A percentile compares a stretch with the other conserved stretches of the same genome.
Conservation (phyloP, 345 rosid genomes). For the Brassica carinata region DNA sequence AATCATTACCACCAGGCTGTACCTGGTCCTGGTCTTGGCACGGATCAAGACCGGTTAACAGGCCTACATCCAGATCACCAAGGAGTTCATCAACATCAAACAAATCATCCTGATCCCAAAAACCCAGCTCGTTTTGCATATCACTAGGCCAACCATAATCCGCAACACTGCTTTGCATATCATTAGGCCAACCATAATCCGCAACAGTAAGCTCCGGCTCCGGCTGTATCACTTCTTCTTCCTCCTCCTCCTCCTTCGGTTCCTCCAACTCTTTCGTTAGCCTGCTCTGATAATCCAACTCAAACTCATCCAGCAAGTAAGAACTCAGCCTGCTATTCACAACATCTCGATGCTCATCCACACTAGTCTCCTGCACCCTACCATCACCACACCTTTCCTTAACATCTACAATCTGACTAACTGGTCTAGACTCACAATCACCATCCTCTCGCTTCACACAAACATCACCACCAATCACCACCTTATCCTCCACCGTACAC, state of each 20-base stretch:
- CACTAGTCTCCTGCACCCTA: not conserved
- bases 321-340: not conserved
- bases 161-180: not conserved
- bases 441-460: constrained; percentile 28
- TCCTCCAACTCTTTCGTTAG: constrained; percentile 17
- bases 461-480: constrained; percentile 1
- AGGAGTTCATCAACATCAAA: constrained; percentile 66
- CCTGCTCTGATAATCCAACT: constrained; percentile 12
- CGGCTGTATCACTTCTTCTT: constrained; percentile 16
- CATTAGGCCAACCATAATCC: constrained; percentile 34
- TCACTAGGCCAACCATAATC: constrained; percentile 32
- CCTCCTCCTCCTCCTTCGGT: not conserved
- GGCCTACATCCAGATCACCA: constrained; percentile 36
- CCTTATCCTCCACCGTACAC: constrained; percentile 41
- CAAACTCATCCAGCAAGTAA: constrained; percentile 29
- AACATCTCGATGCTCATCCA: not conserved
- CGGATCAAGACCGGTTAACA: constrained; percentile 1
- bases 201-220: constrained; percentile 23
- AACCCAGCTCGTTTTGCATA: not conserved
- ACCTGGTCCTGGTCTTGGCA: not conserved
- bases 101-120: constrained; percentile 45
- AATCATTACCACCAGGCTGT: not conserved
- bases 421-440: constrained; percentile 36
- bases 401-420: constrained; percentile 9
- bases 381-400: constrained; percentile 7